phyloP scores from a whole-genome alignment of 306 rosid species.

The Cucurbita pepo region DNA sequence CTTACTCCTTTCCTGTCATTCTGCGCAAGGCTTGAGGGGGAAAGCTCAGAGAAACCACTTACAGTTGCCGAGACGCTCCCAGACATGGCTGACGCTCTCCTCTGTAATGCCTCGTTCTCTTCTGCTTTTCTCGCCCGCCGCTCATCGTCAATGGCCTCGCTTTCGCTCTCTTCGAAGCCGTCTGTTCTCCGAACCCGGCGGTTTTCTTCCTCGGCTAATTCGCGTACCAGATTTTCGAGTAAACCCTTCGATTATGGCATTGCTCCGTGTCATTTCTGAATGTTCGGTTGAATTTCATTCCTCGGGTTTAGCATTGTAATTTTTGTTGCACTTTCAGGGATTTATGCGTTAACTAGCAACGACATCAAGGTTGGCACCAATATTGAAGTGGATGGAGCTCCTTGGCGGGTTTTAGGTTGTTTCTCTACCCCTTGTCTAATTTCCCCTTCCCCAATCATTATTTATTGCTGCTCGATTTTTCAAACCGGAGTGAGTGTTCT shows the following conservation, averaged over 20 bases:
- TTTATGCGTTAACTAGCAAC: slow-evolving; percentile 68
- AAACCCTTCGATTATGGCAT: slow-evolving; percentile 4
- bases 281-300: neutral
- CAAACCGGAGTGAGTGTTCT: neutral
- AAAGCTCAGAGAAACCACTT: neutral
- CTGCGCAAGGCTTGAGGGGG: neutral
- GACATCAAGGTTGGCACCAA: slow-evolving; percentile 81
- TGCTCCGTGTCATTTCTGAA: neutral
- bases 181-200: slow-evolving; percentile 22
- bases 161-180: slow-evolving; percentile 23
- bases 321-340: slow-evolving; percentile 23
- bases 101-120: slow-evolving; percentile 27
- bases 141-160: slow-evolving; percentile 7
- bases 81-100: slow-evolving; percentile 40
- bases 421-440: neutral
- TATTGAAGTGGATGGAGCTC: slow-evolving; percentile 82
- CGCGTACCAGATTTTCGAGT: slow-evolving; percentile 34
- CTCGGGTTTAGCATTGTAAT: too few species aligned
- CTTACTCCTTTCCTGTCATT: neutral
- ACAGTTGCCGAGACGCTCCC: neutral
- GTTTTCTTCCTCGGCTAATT: slow-evolving; percentile 1
- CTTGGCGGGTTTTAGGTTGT: slow-evolving; percentile 75
- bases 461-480: neutral
- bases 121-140: slow-evolving; percentile 20
- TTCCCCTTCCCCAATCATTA: neutral